Evolutionary conservation across 345 rosid genomes (phyloP).

Genomic region (Pistacia atlantica): DNA sequence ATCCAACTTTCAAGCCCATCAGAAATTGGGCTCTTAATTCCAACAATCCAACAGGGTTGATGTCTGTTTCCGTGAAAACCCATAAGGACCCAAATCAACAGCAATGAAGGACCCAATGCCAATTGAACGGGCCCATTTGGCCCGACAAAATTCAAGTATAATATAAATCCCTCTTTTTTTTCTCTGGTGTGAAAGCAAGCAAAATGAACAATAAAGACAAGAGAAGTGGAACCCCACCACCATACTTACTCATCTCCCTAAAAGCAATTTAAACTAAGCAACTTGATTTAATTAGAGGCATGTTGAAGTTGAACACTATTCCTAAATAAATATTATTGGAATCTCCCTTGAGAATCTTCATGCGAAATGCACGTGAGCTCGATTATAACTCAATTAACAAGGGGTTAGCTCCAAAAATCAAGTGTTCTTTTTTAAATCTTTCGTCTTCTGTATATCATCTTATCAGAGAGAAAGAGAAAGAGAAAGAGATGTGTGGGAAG

Average conservation of each 20-base stretch:
- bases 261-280: neutral
- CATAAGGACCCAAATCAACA: too few species aligned
- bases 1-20: too few species aligned
- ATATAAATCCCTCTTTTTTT: neutral
- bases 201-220: neutral
- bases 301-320: too few species aligned
- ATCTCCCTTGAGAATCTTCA: slow-evolving; percentile 23
- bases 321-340: slow-evolving; percentile 26
- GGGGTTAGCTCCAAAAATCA: neutral
- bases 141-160: neutral
- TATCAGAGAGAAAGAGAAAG: neutral
- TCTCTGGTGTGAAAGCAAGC: neutral
- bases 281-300: slow-evolving; percentile 8
- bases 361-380: slow-evolving; percentile 20
- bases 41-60: too few species aligned
- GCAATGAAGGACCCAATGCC: neutral
- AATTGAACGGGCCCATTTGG: neutral
- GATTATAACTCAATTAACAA: neutral
- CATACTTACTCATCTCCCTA: too few species aligned
- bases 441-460: neutral
- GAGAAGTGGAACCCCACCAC: neutral
- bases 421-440: slow-evolving; percentile 1
- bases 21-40: too few species aligned
- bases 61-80: too few species aligned
- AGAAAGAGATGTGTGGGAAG: slow-evolving; percentile 18